Evolutionary conservation across 169 alveolate species (phyloP).

Genomic region (Amoebophrya sp.): DNA sequence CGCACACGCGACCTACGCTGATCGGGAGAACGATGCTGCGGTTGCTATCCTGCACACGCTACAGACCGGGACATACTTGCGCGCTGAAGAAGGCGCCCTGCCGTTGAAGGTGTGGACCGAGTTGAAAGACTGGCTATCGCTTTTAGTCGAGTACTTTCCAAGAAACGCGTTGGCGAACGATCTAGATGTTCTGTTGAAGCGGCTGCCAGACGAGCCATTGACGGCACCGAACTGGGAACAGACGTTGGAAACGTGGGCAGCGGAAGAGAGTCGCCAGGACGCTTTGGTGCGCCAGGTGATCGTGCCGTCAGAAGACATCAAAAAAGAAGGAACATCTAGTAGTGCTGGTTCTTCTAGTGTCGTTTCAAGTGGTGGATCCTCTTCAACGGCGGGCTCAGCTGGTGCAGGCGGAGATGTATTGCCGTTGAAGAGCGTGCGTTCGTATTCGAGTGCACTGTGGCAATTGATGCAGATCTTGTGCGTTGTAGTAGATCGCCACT

Average conservation of each 20-base stretch:
- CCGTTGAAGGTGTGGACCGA: background rate
- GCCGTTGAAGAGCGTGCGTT: too few species aligned
- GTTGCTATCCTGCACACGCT: background rate
- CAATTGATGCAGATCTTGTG: background rate
- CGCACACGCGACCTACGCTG: too few species aligned
- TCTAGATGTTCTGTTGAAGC: background rate
- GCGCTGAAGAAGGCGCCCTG: background rate
- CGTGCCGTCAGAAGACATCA: too few species aligned
- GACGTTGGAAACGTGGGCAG: background rate
- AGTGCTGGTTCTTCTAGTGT: too few species aligned
- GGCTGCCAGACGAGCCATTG: background rate
- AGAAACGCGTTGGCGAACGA: background rate
- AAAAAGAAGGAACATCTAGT: too few species aligned
- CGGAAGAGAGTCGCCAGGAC: background rate
- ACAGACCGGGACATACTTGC: background rate
- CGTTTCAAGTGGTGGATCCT: too few species aligned
- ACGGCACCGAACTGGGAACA: background rate
- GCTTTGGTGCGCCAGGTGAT: background rate
- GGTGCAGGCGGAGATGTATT: too few species aligned
- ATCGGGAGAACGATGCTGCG: background rate
- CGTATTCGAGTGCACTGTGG: conserved; percentile 11
- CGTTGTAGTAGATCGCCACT: background rate
- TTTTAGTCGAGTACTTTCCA: background rate
- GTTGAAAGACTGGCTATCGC: background rate
- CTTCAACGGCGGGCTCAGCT: too few species aligned